These are phyloP conservation scores for Apiotrichum brassicae DNA, from an alignment of 1,284 basidiomycete species.

Conservation along the genomic window DNA sequence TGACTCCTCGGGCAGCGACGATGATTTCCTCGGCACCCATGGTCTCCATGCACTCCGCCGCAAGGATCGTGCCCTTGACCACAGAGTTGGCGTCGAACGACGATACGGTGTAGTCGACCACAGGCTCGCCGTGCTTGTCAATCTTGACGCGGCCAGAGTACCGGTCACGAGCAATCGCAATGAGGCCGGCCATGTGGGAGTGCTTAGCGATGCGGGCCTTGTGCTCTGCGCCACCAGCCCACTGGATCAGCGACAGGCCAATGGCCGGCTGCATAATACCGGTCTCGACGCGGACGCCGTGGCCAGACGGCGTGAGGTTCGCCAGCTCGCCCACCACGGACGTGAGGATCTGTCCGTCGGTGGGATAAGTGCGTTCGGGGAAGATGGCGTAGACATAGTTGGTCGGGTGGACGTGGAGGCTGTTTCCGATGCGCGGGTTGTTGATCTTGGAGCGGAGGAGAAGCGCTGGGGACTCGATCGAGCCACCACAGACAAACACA, in stretches of 20 bases:
- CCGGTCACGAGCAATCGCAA: slow-evolving; percentile 26
- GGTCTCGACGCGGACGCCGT: slow-evolving; percentile 50
- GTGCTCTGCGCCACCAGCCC: slow-evolving; percentile 38
- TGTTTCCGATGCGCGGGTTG: slow-evolving; percentile 48
- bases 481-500: slow-evolving; percentile 46
- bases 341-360: slow-evolving; percentile 50
- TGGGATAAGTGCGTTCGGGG: slow-evolving; percentile 46
- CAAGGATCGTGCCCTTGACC: slow-evolving; percentile 42
- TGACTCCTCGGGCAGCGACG: slow-evolving; percentile 39
- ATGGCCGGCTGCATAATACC: slow-evolving; percentile 46
- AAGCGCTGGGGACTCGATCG: slow-evolving; percentile 48
- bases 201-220: slow-evolving; percentile 40
- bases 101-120: slow-evolving; percentile 45
- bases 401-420: slow-evolving; percentile 49
- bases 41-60: slow-evolving; percentile 44
- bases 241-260: slow-evolving; percentile 40
- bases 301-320: slow-evolving; percentile 36
- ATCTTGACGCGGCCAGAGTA: slow-evolving; percentile 40
- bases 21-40: slow-evolving; percentile 47
- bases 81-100: slow-evolving; percentile 42
- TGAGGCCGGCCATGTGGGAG: slow-evolving; percentile 21
- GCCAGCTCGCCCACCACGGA: slow-evolving; percentile 42
- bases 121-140: slow-evolving; percentile 40
- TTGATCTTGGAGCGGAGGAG: slow-evolving; percentile 46
- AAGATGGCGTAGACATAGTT: slow-evolving; percentile 48